Base-by-base conservation (phyloP, 2,329 filamentous ascomycete species). In the Ilyonectria robusta region DNA sequence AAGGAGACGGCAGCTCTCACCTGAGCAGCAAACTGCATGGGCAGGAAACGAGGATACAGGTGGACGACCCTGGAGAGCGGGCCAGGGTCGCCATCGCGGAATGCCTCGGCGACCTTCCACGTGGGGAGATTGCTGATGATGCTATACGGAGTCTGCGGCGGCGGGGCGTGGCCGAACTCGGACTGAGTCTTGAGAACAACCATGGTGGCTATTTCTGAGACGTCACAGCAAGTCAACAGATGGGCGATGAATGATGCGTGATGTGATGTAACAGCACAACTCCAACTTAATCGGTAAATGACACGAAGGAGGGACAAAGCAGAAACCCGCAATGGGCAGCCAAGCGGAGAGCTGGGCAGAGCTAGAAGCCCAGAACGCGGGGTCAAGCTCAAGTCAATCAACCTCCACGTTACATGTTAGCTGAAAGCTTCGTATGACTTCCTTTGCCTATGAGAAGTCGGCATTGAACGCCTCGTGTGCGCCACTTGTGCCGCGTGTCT, bases 21-120 rank as follows among this genome's bases (percentile, higher is more conserved):
- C 71, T 76, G 63, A 3, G 75, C 77, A 19, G 78, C 75, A 33
- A 74, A 74, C 0, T 80, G 77, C n/a, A 78, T 83, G 1, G 85
- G 84, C 1, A 74, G 68, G 65, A 86, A 84, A 4, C 85, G 81
- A 11, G 85, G 85, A 54, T 87, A 87, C 31, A 86, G 78, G 62
- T 83, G 81, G 56, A 78, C 78, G 1, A 86, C 50, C 19, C 58
- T 75, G 37, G 73, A 51, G n/a, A 85, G 59, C 1, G 81, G 55
- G 11, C 71, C 62, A 31, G 63, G 68, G 57, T 85, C 83, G 17
- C 84, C 84, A 8, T 84, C 80, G 9, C 84, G 81, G 37, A 86
- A 69, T 5, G 72, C 72, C 50, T 79, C 70, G n/a, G 77, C 76
- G 7, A 77, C 72, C 7, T 82, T 77, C 84, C 84, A 87, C 26